phyloP scores from a whole-genome alignment of 257 asterid species.

The Coffea eugenioides region DNA sequence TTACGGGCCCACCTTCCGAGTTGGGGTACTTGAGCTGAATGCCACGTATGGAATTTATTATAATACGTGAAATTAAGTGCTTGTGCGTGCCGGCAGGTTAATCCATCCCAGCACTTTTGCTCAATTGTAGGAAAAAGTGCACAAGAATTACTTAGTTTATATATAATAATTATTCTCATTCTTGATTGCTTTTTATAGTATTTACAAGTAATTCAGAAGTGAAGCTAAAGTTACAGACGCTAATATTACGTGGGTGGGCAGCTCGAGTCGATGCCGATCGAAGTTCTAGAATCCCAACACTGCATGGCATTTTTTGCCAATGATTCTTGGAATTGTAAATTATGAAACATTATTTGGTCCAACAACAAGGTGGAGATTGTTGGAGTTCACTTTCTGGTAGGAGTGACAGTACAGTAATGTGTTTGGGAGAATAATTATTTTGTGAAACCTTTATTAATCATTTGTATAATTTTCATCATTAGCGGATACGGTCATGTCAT shows the following conservation, averaged over 20 bases:
- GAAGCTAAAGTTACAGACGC: slow-evolving; percentile 31
- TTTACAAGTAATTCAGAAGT: slow-evolving; percentile 23
- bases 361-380: slow-evolving; percentile 4
- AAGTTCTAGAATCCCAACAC: slow-evolving; percentile 1
- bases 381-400: not conserved
- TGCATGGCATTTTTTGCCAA: not conserved
- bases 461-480: slow-evolving; percentile 18
- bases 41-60: slow-evolving; percentile 27
- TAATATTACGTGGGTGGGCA: slow-evolving; percentile 13
- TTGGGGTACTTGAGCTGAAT: not conserved
- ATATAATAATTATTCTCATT: not conserved
- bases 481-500: slow-evolving; percentile 16
- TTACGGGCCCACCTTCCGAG: not conserved
- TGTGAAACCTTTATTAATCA: slow-evolving; percentile 5
- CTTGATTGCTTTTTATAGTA: not conserved
- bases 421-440: not conserved
- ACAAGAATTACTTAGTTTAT: not conserved
- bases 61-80: slow-evolving; percentile 12
- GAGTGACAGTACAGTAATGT: not conserved
- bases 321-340: slow-evolving; percentile 6
- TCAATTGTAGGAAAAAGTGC: slow-evolving; percentile 16
- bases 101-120: slow-evolving; percentile 45
- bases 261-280: not conserved
- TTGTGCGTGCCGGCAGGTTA: slow-evolving; percentile 44
- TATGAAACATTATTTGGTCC: slow-evolving; percentile 23